phyloP scores from a whole-genome alignment of 202 grass and related monocot species.

The Setaria viridis region DNA sequence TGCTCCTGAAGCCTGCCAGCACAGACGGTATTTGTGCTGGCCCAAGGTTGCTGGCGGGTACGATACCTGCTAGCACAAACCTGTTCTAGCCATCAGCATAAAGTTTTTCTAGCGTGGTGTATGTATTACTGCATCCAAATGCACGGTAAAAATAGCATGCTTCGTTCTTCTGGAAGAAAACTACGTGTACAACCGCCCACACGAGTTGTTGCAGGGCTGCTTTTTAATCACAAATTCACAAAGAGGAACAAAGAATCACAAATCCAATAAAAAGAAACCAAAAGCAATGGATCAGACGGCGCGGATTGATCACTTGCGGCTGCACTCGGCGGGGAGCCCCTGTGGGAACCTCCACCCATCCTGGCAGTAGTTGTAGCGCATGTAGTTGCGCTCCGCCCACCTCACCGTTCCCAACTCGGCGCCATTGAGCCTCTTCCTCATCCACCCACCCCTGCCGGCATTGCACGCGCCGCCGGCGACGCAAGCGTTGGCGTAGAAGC shows the following conservation, averaged over 20 bases:
- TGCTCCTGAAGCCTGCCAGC: too few species aligned
- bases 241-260: too few species aligned
- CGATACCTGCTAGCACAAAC: too few species aligned
- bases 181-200: constrained; percentile 15
- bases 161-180: neutral
- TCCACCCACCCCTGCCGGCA: constrained; percentile 45
- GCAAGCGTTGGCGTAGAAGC: constrained; percentile 48
- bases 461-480: constrained; percentile 17
- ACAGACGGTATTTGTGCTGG: too few species aligned
- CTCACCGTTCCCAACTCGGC: constrained; percentile 43
- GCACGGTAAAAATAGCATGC: constrained; percentile 23
- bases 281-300: too few species aligned
- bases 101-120: too few species aligned
- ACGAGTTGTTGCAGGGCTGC: constrained; percentile 1
- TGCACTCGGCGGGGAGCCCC: constrained; percentile 63
- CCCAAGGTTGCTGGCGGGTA: too few species aligned
- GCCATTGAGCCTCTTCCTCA: constrained; percentile 31
- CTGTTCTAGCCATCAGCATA: too few species aligned
- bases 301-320: neutral
- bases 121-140: neutral
- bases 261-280: too few species aligned
- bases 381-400: constrained; percentile 66
- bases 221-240: constrained; percentile 5
- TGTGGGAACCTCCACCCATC: constrained; percentile 69
- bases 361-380: constrained; percentile 78